Conservation (phyloP, 352 stramenopile species). For the Blastocystis sp. region DNA sequence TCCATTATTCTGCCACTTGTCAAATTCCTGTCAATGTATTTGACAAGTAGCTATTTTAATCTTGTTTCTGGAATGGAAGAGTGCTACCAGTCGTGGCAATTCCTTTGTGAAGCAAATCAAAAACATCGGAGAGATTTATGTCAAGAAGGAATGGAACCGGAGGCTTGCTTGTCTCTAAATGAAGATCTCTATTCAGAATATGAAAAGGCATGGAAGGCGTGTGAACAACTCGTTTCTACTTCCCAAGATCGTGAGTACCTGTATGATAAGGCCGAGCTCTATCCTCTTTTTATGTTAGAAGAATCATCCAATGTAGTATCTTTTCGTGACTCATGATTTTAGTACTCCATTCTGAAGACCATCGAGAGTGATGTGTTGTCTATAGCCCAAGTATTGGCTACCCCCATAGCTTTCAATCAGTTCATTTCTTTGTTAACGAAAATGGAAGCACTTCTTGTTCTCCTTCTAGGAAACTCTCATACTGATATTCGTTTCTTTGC, state of each 20-base stretch:
- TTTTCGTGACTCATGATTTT: neutral
- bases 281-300: neutral
- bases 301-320: neutral
- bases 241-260: neutral
- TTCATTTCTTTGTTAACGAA: neutral
- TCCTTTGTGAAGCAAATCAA: conserved; percentile 1
- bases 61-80: conserved; percentile 25
- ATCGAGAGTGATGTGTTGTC: neutral
- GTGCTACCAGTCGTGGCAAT: conserved; percentile 51
- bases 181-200: conserved; percentile 4
- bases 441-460: conserved; percentile 44
- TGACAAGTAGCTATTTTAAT: conserved; percentile 14
- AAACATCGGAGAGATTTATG: neutral
- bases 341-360: neutral
- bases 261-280: neutral
- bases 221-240: neutral
- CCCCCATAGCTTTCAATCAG: neutral
- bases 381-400: neutral
- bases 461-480: neutral
- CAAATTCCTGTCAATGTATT: conserved; percentile 4
- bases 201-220: conserved; percentile 28
- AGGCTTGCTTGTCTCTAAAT: neutral
- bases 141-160: neutral
- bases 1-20: conserved; percentile 14
- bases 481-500: conserved; percentile 25